Conservation (phyloP, 345 rosid genomes). For the Aquilaria yunnanensis region DNA sequence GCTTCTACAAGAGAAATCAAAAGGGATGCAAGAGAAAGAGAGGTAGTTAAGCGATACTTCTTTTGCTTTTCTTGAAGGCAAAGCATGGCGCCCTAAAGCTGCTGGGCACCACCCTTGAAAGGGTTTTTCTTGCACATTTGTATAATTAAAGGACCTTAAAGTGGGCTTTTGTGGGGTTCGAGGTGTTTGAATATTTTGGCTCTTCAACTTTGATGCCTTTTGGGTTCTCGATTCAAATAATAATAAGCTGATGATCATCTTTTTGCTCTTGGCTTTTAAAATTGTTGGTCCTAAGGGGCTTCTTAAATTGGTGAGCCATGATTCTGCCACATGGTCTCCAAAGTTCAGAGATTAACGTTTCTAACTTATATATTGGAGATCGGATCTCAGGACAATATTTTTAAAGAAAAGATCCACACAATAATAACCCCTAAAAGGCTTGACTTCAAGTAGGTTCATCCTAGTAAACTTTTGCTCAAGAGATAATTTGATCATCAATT, state of each 20-base stretch:
- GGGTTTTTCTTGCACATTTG: neutral
- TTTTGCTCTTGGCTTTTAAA: neutral
- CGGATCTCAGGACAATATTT: too few species aligned
- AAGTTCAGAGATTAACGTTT: too few species aligned
- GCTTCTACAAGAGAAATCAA: conserved; percentile 19
- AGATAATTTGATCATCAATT: too few species aligned
- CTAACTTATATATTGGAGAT: too few species aligned
- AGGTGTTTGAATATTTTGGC: conserved; percentile 11
- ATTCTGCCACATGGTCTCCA: too few species aligned
- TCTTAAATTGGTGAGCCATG: too few species aligned
- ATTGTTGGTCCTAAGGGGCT: neutral
- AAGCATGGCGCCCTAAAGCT: conserved; percentile 34
- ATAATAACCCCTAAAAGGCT: too few species aligned
- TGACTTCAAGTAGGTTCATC: too few species aligned
- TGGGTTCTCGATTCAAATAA: neutral
- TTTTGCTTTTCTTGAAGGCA: neutral
- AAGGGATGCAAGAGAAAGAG: conserved; percentile 4
- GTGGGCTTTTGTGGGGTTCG: neutral
- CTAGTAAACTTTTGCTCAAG: too few species aligned
- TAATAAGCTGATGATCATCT: too few species aligned
- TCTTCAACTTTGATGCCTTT: neutral
- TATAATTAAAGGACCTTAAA: neutral
- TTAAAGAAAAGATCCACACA: too few species aligned
- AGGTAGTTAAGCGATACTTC: neutral
- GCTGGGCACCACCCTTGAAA: conserved; percentile 12